These are phyloP conservation scores for Iris macrosiphon DNA, from an alignment of 106 monocot genomes.

Conservation along the genomic window DNA sequence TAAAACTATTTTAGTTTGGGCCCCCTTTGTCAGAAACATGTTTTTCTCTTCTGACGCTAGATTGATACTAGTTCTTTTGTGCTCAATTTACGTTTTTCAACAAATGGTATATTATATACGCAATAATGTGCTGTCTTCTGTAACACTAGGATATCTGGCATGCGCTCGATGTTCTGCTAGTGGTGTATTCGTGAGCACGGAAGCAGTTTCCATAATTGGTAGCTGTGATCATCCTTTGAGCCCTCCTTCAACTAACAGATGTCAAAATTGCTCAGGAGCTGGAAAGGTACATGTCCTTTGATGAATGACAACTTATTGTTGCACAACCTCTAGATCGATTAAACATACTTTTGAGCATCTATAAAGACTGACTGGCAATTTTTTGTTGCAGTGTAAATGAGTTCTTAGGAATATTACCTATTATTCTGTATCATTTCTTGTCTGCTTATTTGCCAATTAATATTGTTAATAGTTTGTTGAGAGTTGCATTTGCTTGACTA, in stretches of 20 bases:
- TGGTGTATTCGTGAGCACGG: slow-evolving; percentile 41
- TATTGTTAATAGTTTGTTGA: too few relatives aligned
- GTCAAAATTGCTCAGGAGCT: slow-evolving; percentile 72
- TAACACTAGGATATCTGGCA: slow-evolving; percentile 58
- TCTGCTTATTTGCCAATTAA: too few relatives aligned
- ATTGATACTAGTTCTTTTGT: background rate
- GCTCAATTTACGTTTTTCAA: too few relatives aligned
- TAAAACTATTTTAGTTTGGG: too few relatives aligned
- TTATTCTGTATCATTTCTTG: too few relatives aligned
- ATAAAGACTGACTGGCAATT: too few relatives aligned
- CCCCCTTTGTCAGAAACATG: too few relatives aligned
- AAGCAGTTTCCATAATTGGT: slow-evolving; percentile 39
- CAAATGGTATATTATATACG: too few relatives aligned
- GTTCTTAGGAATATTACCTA: too few relatives aligned
- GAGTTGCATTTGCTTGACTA: too few relatives aligned
- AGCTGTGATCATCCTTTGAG: slow-evolving; percentile 31
- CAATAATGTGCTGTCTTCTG: background rate
- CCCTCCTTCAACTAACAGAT: slow-evolving; percentile 51
- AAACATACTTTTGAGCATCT: background rate
- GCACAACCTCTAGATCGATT: background rate
- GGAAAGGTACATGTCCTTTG: slow-evolving; percentile 55
- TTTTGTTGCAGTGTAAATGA: too few relatives aligned
- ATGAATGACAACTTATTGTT: background rate
- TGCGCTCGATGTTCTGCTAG: slow-evolving; percentile 82
- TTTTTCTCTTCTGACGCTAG: background rate